phyloP scores from a whole-genome alignment of 371 early-diverging fungal species.

The Homolaphlyctis polyrhiza region DNA sequence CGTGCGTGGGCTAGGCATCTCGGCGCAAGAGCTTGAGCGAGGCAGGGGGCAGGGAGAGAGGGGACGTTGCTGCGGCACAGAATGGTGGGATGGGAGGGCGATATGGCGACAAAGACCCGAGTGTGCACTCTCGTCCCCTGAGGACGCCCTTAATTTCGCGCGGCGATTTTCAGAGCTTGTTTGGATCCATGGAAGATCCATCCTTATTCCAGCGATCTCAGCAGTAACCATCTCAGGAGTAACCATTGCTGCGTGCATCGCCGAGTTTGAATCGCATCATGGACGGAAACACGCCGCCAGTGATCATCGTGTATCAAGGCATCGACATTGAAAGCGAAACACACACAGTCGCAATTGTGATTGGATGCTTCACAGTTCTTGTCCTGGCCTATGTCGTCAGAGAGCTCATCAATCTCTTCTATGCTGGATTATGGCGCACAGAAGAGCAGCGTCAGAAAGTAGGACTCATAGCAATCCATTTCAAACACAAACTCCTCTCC shows the following conservation, averaged over 20 bases:
- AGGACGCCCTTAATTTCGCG: too few relatives aligned
- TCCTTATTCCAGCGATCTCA: background rate
- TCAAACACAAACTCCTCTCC: background rate
- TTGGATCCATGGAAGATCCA: too few relatives aligned
- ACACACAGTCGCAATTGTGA: background rate
- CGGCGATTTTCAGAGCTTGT: too few relatives aligned
- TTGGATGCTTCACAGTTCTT: background rate
- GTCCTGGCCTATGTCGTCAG: background rate
- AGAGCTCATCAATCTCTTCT: background rate
- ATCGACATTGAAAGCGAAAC: background rate
- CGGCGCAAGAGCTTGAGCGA: too few relatives aligned
- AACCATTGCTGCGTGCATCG: background rate
- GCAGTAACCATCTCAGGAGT: background rate
- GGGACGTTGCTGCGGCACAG: too few relatives aligned
- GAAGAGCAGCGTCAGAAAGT: background rate
- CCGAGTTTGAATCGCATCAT: too few relatives aligned
- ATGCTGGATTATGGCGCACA: background rate
- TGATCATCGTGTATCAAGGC: background rate
- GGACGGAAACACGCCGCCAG: slow-evolving; percentile 2
- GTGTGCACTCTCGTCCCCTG: too few relatives aligned
- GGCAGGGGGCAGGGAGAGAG: too few relatives aligned
- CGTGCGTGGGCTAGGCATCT: too few relatives aligned
- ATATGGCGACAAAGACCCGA: too few relatives aligned
- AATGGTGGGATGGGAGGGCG: too few relatives aligned
- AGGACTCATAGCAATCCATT: background rate